A percentile compares a stretch with the other conserved stretches of the same genome.
Conservation (phyloP, 768 basidiomycete species). For the Lentinula detonsa region DNA sequence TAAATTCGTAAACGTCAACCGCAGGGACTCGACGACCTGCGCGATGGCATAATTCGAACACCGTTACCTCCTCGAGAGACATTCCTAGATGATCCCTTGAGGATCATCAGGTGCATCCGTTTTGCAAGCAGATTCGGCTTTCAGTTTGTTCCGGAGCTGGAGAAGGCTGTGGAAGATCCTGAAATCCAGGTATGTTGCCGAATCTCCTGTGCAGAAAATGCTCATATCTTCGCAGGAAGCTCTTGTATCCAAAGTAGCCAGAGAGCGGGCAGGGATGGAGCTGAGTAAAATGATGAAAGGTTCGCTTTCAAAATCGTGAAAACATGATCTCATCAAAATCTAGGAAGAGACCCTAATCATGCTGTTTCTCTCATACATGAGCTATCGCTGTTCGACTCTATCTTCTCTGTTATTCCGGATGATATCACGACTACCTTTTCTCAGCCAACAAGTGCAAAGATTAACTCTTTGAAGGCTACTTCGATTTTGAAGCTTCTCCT, state of each 20-base stretch:
- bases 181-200: conserved; percentile 52
- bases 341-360: conserved; percentile 70
- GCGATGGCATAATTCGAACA: conserved; percentile 74
- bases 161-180: conserved; percentile 52
- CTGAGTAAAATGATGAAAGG: conserved; percentile 93
- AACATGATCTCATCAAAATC: neutral
- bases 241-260: conserved; percentile 73
- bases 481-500: conserved; percentile 52
- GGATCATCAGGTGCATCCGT: conserved; percentile 84
- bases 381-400: conserved; percentile 61
- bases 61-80: conserved; percentile 84
- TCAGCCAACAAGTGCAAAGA: conserved; percentile 27
- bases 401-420: conserved; percentile 53
- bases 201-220: neutral
- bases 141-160: conserved; percentile 61
- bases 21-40: conserved; percentile 83
- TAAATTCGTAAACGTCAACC: neutral
- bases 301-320: conserved; percentile 15
- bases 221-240: conserved; percentile 40
- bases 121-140: conserved; percentile 93
- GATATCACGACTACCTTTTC: conserved; percentile 40
- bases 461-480: conserved; percentile 47
- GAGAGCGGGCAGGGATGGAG: conserved; percentile 91
- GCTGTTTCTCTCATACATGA: conserved; percentile 72
- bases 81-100: conserved; percentile 89